Evolutionary conservation across 306 rosid species (phyloP).

Genomic region (Citrullus mucosospermus): DNA sequence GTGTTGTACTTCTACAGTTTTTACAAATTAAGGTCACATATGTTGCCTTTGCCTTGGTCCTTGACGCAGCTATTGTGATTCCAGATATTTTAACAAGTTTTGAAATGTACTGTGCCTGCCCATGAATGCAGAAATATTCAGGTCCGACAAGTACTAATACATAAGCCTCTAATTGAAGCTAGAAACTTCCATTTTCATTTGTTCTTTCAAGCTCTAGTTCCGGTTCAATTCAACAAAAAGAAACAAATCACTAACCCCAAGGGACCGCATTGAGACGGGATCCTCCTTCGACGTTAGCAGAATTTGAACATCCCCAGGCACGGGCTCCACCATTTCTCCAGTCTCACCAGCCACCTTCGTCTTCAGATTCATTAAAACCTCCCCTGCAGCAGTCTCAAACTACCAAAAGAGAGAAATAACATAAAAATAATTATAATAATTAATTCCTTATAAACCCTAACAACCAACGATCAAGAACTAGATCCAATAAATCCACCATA

Average conservation of each 20-base stretch:
- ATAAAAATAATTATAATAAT: too few relatives aligned
- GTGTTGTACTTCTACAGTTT: constrained; percentile 66
- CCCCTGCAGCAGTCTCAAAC: constrained; percentile 95
- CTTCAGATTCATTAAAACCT: constrained; percentile 70
- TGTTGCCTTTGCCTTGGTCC: constrained; percentile 94
- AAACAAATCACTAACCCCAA: constrained; percentile 47
- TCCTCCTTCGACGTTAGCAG: constrained; percentile 85
- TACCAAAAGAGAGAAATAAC: constrained; percentile 5
- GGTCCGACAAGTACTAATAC: not conserved
- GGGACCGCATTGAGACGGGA: constrained; percentile 58
- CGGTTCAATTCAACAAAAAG: not conserved
- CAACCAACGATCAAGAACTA: not conserved
- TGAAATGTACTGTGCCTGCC: constrained; percentile 74
- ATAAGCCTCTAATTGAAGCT: not conserved
- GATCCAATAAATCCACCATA: not conserved
- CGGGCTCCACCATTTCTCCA: constrained; percentile 78
- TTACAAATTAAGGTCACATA: constrained; percentile 80
- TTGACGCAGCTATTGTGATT: constrained; percentile 91
- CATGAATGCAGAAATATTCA: not conserved
- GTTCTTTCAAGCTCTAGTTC: not conserved
- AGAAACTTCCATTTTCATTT: not conserved
- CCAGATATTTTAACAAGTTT: constrained; percentile 83
- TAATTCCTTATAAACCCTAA: not conserved
- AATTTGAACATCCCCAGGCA: constrained; percentile 76
- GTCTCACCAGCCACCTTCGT: constrained; percentile 75